Evolutionary conservation across 208 protist species (phyloP), one percentile per base, ranked within the genome.

Genomic region (Porcisia deanei): DNA sequence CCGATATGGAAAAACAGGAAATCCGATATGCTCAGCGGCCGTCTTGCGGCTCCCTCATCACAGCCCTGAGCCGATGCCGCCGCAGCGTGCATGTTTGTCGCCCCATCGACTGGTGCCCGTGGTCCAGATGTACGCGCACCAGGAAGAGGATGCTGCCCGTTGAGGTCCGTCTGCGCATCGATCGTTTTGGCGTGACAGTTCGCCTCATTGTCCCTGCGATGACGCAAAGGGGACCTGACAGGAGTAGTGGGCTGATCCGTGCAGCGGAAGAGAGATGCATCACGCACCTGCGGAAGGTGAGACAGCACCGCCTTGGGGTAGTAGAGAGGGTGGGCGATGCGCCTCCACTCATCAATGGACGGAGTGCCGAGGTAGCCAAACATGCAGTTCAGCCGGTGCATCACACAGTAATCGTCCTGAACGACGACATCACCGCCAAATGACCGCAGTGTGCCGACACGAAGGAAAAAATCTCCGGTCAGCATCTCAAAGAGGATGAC

Each of bases 301-400:
- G 93, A 95, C 79, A 98, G 99, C 64, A 95, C 92, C 49, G 80
- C 65, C 64, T 94, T 96, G 5, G 75, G 77, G 80, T 96, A 99
- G 76, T 99, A 91, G 41, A 94, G 94, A n/a, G 99, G 91, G 65
- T 88, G 65, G 0, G 96, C 93, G 25, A 99, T 98, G 64, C 98
- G 95, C n/a, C 91, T 88, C 99, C 99, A 99, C 63, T 91, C 84
- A 41, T 86, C 76, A 70, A 97, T 87, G 58, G 80, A 97, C 2
- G 98, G 98, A 8, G 96, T 99, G 63, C 98, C 97, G 43, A 99
- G 85, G 55, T 92, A 80, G 65, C 94, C 85, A 80, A 99, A 99
- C 81, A 99, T 99, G 57, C 93, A 87, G 82, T 98, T 98, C 39
- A 99, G 89, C 80, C 99, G 94, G 37, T 87, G 78, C 58, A 96